Conservation (phyloP, 176 grass and related monocot genomes). For the Chrysopogon serrulatus region DNA sequence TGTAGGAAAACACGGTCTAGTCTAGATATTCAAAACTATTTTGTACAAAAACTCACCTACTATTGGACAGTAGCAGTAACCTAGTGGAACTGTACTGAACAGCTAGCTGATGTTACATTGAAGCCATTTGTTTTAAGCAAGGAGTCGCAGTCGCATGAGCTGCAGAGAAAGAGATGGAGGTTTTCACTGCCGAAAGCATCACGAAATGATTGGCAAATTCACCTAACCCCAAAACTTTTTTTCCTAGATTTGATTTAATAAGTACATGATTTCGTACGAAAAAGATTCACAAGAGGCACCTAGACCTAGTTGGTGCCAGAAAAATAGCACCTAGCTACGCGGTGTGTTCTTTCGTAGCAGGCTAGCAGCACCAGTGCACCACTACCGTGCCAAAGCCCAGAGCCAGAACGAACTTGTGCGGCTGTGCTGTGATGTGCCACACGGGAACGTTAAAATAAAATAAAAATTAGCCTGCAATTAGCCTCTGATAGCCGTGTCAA, state of each 20-base stretch:
- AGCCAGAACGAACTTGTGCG: background rate
- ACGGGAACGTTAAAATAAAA: background rate
- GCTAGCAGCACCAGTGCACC: background rate
- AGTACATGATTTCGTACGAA: background rate
- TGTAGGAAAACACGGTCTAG: background rate
- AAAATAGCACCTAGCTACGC: background rate
- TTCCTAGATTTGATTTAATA: background rate
- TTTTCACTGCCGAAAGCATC: background rate
- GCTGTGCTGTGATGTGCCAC: background rate
- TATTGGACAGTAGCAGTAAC: background rate
- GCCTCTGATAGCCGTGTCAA: background rate
- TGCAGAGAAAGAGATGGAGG: background rate
- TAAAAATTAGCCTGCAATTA: background rate
- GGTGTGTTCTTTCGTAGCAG: background rate
- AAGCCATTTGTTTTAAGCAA: background rate
- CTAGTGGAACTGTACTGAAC: background rate
- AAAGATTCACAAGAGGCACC: background rate
- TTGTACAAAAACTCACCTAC: background rate
- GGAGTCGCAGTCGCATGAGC: background rate
- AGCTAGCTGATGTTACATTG: background rate
- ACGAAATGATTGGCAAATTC: conserved; percentile 19
- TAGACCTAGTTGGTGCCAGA: background rate
- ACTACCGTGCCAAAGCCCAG: background rate
- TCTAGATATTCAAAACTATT: background rate
- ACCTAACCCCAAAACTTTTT: background rate